Base-by-base conservation (phyloP, 768 basidiomycete genomes). In the Rhizopogon vinicolor region DNA sequence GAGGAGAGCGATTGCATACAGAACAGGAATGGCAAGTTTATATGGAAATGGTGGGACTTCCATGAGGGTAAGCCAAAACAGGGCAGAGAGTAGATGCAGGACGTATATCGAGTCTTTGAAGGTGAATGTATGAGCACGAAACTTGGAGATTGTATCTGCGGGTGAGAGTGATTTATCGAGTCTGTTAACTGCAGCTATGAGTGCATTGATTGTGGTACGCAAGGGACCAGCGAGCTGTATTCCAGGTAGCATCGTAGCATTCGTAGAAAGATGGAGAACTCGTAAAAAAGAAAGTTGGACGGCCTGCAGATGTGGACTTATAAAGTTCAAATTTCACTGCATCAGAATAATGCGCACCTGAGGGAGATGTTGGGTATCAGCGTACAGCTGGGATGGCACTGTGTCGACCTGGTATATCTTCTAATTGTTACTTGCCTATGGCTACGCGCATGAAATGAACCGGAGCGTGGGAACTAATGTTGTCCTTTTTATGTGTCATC, bases 151-250 rank as follows among this genome's bases (percentile, higher is more conserved):
- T 5, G 88, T 91, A 60, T 87, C 79, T 13, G 70, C 61, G 1
- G 90, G 90, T 10, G 84, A 83, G n/a, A 91, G 65, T 0, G 87
- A 89, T 69, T 85, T 87, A 76, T 93, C 89, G 28, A 93, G 74
- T 8, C 87, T 80, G 29, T 74, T 80, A 9, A 86, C 78, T 3
- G 82, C 89, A 22, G 85, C 81, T 19, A 77, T 56, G 45, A 91
- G 68, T 18, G 89, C 87, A 40, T 72, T 49, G 3, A 68, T 28
- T 35, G 77, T 51, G 10, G 56, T 56, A 33, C 57, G 59, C 29
- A 58, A 18, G 5, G 58, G 50, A 6, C 42, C 51, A 7, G 60
- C 43, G 2, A 43, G 35, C 31, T 44, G 52, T 33, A 55, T 19
- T 18, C 58, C 61, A 12, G 60, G 44, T 2, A 41, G 6, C 51